Evolutionary conservation across 202 grass and related monocot species (phyloP).

Genomic region (Digitaria exilis): DNA sequence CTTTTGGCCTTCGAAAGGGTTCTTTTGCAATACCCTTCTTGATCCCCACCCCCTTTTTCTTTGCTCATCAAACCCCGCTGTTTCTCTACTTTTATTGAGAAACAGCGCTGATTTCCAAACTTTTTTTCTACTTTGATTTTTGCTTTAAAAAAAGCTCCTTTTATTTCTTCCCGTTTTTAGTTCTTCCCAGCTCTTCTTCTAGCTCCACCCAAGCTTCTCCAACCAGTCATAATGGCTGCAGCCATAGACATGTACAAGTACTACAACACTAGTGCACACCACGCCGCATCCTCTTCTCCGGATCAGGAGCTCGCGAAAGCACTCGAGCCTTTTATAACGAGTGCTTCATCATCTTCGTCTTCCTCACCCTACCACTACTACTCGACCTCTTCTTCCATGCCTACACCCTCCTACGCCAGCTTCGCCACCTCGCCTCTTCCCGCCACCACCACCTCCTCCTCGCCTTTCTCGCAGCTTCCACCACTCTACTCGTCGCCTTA

Average conservation of each 20-base stretch:
- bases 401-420: conserved; percentile 44
- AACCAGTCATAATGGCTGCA: conserved; percentile 71
- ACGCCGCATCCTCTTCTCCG: conserved; percentile 44
- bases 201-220: conserved; percentile 12
- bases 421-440: conserved; percentile 36
- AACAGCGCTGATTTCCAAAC: conserved; percentile 38
- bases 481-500: conserved; percentile 53
- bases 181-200: not conserved
- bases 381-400: conserved; percentile 35
- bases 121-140: conserved; percentile 33
- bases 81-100: conserved; percentile 81
- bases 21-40: conserved; percentile 74
- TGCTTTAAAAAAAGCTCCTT: conserved; percentile 40
- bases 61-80: conserved; percentile 41
- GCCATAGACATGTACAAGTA: conserved; percentile 96
- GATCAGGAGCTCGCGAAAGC: conserved; percentile 93
- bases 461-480: conserved; percentile 48
- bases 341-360: conserved; percentile 58
- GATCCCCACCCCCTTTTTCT: conserved; percentile 15
- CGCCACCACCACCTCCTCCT: conserved; percentile 27
- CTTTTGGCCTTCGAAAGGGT: conserved; percentile 60
- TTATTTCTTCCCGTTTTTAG: conserved; percentile 18
- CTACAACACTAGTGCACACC: conserved; percentile 45
- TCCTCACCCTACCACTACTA: conserved; percentile 39
- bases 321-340: conserved; percentile 94